A percentile compares a stretch with the other conserved stretches of the same genome.
These are phyloP conservation scores for Hemileccinum impolitum DNA, from an alignment of 768 basidiomycete species.

Conservation along the genomic window DNA sequence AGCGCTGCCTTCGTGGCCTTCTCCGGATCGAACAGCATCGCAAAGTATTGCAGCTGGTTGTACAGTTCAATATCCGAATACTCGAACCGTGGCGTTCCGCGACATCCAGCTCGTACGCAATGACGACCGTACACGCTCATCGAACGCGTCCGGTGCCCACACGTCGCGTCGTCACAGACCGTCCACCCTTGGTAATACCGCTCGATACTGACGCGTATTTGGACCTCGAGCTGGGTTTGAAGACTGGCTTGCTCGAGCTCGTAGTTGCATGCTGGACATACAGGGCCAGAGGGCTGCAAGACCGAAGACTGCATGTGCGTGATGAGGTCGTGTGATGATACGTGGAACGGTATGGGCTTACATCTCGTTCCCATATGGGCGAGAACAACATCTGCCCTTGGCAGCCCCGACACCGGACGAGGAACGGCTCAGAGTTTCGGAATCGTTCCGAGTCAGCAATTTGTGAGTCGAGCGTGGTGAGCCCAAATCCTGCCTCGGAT, in stretches of 20 bases:
- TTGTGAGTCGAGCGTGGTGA: constrained; percentile 84
- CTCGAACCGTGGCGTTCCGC: constrained; percentile 36
- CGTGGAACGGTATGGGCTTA: constrained; percentile 26
- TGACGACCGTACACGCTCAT: constrained; percentile 90
- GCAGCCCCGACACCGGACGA: constrained; percentile 77
- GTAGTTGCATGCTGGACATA: constrained; percentile 65
- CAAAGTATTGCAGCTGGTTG: constrained; percentile 85
- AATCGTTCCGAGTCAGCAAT: constrained; percentile 86
- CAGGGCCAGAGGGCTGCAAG: constrained; percentile 59
- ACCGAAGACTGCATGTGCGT: constrained; percentile 53
- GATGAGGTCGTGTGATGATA: background rate
- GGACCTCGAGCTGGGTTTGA: constrained; percentile 80
- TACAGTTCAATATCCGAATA: constrained; percentile 85
- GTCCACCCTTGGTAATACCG: constrained; percentile 90
- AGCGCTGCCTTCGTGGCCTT: constrained; percentile 54
- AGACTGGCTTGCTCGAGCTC: constrained; percentile 58
- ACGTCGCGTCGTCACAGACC: constrained; percentile 82
- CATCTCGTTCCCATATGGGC: constrained; percentile 58
- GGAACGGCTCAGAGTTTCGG: constrained; percentile 67
- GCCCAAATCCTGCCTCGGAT: constrained; percentile 54
- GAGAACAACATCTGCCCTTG: constrained; percentile 54
- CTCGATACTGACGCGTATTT: constrained; percentile 73
- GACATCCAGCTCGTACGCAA: constrained; percentile 52
- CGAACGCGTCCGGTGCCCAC: constrained; percentile 81
- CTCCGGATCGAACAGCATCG: constrained; percentile 70